These are phyloP conservation scores for Neoscytalidium dimidiatum DNA, from an alignment of 2,329 filamentous ascomycete genomes.

Conservation along the genomic window DNA sequence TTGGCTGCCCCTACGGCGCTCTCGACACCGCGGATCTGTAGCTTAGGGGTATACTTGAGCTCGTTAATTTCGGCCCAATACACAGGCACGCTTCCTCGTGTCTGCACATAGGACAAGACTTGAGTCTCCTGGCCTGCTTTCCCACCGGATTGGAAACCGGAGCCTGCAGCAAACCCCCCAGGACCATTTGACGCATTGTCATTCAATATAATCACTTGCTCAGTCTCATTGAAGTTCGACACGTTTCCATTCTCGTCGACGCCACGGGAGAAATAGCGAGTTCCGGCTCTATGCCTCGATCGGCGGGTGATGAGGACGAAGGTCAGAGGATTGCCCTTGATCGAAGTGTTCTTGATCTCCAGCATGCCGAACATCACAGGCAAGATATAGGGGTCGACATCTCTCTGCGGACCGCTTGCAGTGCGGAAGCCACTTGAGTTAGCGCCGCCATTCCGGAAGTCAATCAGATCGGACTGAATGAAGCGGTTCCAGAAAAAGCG, in stretches of 20 bases:
- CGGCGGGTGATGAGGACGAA: constrained; percentile 85
- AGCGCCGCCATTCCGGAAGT: constrained; percentile 69
- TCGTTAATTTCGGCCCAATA: constrained; percentile 97
- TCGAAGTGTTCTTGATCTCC: constrained; percentile 80
- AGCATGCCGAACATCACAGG: constrained; percentile 97
- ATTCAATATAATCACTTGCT: constrained; percentile 88
- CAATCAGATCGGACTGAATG: constrained; percentile 85
- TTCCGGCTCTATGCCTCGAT: constrained; percentile 85
- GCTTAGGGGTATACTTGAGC: constrained; percentile 84
- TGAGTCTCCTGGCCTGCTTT: constrained; percentile 73
- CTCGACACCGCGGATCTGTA: constrained; percentile 85
- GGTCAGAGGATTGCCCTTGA: constrained; percentile 83
- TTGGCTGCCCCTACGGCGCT: constrained; percentile 75
- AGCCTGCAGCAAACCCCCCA: constrained; percentile 77
- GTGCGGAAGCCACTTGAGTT: constrained; percentile 55
- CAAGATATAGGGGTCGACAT: constrained; percentile 86
- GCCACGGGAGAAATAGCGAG: constrained; percentile 91
- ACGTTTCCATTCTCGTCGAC: constrained; percentile 92
- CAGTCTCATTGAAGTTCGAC: constrained; percentile 99
- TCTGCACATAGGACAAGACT: constrained; percentile 93
- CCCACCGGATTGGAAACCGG: constrained; percentile 66
- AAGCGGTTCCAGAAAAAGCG: constrained; percentile 99
- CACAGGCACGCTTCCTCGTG: constrained; percentile 90
- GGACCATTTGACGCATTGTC: constrained; percentile 71
- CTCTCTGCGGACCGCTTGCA: constrained; percentile 70